Base-by-base conservation (phyloP, 441 rosid genomes). In the Populus trichocarpa region DNA sequence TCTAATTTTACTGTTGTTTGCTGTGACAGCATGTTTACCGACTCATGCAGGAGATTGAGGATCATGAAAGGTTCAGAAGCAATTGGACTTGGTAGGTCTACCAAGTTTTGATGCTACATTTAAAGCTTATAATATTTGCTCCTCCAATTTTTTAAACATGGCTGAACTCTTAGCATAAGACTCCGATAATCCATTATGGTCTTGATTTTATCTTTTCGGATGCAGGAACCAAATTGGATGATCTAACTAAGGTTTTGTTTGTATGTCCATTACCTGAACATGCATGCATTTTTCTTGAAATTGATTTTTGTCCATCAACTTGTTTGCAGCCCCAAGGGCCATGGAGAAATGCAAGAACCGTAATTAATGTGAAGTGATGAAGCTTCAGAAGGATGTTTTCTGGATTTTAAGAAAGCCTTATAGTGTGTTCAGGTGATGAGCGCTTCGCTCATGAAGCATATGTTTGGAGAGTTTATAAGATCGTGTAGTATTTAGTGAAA, bases 21-120 rank as follows among this genome's bases (percentile, higher is more conserved):
- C 32, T 38, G 11, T 71, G 69, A 53, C 84, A 88, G 90, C 74
- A 86, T 86, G 90, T 89, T 89, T 74, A 84, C 87, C 0, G 89
- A 84, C 65, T 71, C 88, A 0, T 89, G 90, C 81, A 86, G 81
- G 79, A 89, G 89, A 77, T 68, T 89, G 42, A 83, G 90, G 77
- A 86, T 89, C 79, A 87, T 89, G 92, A 89, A 89, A 82, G 87
- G 92, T 57, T 87, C 92, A 7, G 90, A 87, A 77, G 92, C 92
- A 26, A 89, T 87, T 32, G 90, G 92, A 25, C 87, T 89, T 22
- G 92, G 92, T 89, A 85, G 23, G 80, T 70, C 20, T 57, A 10
- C 53, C 28, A 61, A 22, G 66, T 61, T 22, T 20, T 61, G 10
- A 22, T 3, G 66, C 28, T 1, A 61, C 66, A 22, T 22, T 9